Evolutionary conservation across 345 rosid genomes (phyloP), one percentile per base, ranked within the genome.

Genomic region (Populus davidiana): DNA sequence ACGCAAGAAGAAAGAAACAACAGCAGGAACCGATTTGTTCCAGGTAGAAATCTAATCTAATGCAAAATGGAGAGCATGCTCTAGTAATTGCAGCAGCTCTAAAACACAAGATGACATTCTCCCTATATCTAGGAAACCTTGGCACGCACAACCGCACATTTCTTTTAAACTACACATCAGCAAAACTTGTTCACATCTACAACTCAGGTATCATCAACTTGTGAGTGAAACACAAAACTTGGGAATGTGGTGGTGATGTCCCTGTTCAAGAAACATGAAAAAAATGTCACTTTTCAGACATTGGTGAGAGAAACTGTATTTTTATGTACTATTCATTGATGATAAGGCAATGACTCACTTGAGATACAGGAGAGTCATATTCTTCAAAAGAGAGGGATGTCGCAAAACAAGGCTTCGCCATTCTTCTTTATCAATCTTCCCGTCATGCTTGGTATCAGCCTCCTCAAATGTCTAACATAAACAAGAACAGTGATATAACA

Each of bases 401-500:
- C 94, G 92, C 78, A 90, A 69, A 78, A 93, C 98, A 78, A 96
- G 99, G 89, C 80, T 89, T 83, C 97, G 88, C 98, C 99, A 96
- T 83, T 93, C 98, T 85, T 96, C 98, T 83, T 93, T 91, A 77
- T 93, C 98, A 0, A 96, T 93, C 85, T 83, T 92, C 80, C 99
- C 99, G 72, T 96, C 98, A 20, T 96, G 97, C 79, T 96, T 93
- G 17, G 99, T 96, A 84, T 96, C 97, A 6, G 99, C 99, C 87
- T 96, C 99, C 80, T 92, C 98, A 78, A 96, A 96, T n/a, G 99
- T 96, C 99, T 96, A 83, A 35, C 72, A 77, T 17, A 73, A 80
- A 29, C 20, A 67, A 35, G 8, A 49, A 64, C 67, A 31, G 38
- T 29, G 50, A 36, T 23, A 59, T 59, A 23, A 59, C 64, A 59